Conservation (phyloP, 768 basidiomycete species). For the Daedaleopsis nitida region DNA sequence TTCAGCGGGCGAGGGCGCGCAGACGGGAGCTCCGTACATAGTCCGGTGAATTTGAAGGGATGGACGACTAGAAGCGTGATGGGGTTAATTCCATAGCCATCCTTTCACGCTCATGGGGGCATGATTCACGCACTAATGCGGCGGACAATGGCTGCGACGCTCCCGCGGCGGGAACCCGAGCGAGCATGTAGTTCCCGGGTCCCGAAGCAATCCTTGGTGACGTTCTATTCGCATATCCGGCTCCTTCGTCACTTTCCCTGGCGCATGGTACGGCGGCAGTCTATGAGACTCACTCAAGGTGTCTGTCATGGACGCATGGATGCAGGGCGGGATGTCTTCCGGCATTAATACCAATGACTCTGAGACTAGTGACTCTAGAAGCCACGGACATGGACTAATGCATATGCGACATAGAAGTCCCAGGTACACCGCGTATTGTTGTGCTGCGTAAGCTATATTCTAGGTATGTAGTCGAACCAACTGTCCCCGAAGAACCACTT, state of each 20-base stretch:
- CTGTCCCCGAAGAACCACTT: not conserved
- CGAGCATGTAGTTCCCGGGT: not conserved
- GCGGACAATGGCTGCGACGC: not conserved
- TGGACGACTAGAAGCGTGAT: not conserved
- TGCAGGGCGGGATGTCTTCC: not conserved
- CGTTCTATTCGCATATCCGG: not conserved
- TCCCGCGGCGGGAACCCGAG: not conserved
- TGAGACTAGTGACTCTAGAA: not conserved
- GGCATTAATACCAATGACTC: not conserved
- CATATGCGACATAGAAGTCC: not conserved
- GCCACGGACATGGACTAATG: not conserved
- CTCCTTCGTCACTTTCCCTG: not conserved
- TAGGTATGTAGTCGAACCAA: not conserved
- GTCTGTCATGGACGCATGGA: not conserved
- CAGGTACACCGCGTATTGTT: slow-evolving; percentile 8
- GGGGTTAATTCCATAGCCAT: not conserved
- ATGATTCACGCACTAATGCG: not conserved
- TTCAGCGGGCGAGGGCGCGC: not conserved
- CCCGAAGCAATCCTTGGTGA: not conserved
- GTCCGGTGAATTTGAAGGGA: not conserved
- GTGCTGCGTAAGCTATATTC: not conserved
- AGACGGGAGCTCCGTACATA: not conserved
- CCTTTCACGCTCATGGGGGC: not conserved
- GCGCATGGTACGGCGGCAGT: not conserved
- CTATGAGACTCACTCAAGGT: not conserved